A percentile compares a stretch with the other conserved stretches of the same genome.
Evolutionary conservation across 768 basidiomycete species (phyloP).

Genomic region (Hericium rajendrae): DNA sequence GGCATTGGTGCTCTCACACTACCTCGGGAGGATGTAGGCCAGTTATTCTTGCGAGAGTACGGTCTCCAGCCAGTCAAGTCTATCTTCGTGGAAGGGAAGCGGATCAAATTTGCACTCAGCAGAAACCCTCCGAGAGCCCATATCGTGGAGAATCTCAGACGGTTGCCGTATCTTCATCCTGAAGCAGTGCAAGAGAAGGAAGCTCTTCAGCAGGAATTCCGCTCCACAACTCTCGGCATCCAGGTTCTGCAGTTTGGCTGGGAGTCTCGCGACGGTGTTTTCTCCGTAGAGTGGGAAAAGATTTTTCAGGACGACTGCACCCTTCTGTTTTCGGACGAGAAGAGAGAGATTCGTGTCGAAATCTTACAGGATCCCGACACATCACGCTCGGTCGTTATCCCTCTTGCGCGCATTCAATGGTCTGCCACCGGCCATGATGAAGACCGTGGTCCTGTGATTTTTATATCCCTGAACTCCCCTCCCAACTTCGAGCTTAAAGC

Average conservation of each 20-base stretch:
- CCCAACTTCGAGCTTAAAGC: slow-evolving; percentile 28
- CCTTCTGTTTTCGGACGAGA: slow-evolving; percentile 30
- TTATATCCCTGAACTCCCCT: slow-evolving; percentile 33
- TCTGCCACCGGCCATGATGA: slow-evolving; percentile 27
- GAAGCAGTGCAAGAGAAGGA: slow-evolving; percentile 1
- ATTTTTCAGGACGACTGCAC: slow-evolving; percentile 16
- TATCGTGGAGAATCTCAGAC: slow-evolving; percentile 15
- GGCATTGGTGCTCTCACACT: slow-evolving; percentile 42
- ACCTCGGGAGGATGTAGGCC: slow-evolving; percentile 30
- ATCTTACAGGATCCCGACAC: slow-evolving; percentile 16
- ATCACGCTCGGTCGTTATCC: slow-evolving; percentile 31
- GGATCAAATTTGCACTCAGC: slow-evolving; percentile 20
- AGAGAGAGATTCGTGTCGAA: slow-evolving; percentile 37
- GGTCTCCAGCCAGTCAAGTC: slow-evolving; percentile 17
- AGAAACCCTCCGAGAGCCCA: slow-evolving; percentile 9
- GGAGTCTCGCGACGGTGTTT: slow-evolving; percentile 47
- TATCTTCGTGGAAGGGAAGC: slow-evolving; percentile 24
- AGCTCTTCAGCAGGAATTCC: slow-evolving; percentile 17
- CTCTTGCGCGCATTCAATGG: slow-evolving; percentile 33
- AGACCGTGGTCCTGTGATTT: slow-evolving; percentile 21
- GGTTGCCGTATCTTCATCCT: slow-evolving; percentile 8
- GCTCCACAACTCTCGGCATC: slow-evolving; percentile 22
- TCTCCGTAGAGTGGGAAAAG: slow-evolving; percentile 52
- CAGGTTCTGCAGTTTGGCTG: slow-evolving; percentile 46
- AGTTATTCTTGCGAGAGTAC: slow-evolving; percentile 34